phyloP scores from a whole-genome alignment of 2,329 filamentous ascomycete species.

The Fusarium sp. region DNA sequence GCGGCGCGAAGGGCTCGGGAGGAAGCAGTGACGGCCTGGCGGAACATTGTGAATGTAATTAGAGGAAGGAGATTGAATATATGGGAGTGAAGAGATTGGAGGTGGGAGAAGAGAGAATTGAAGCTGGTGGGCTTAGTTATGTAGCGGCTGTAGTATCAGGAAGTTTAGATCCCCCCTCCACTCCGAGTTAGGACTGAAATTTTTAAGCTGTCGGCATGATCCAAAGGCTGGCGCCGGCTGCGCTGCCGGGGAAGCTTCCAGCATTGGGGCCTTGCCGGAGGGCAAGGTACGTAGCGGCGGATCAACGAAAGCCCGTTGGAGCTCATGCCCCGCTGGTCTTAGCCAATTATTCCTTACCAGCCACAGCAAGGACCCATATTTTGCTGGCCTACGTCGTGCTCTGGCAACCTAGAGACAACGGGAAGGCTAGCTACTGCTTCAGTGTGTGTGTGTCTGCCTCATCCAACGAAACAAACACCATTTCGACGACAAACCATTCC shows the following conservation, averaged over 20 bases:
- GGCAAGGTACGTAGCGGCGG: slow-evolving; percentile 32
- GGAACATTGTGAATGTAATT: slow-evolving; percentile 52
- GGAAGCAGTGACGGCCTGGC: slow-evolving; percentile 54
- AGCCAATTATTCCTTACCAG: slow-evolving; percentile 20
- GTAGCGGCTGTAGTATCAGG: slow-evolving; percentile 39
- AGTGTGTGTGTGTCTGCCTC: slow-evolving; percentile 14
- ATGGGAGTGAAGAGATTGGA: slow-evolving; percentile 15
- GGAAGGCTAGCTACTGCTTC: slow-evolving; percentile 32
- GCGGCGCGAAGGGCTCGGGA: slow-evolving; percentile 56
- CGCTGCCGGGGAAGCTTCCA: slow-evolving; percentile 37
- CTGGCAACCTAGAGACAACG: slow-evolving; percentile 49
- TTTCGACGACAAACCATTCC: slow-evolving; percentile 27
- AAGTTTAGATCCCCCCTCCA: slow-evolving; percentile 34
- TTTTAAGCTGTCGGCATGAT: slow-evolving; percentile 45
- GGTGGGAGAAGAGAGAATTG: slow-evolving; percentile 2
- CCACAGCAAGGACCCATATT: slow-evolving; percentile 28
- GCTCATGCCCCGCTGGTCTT: slow-evolving; percentile 4
- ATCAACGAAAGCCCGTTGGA: slow-evolving; percentile 45
- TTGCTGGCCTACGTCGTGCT: slow-evolving; percentile 46
- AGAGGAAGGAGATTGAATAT: slow-evolving; percentile 7
- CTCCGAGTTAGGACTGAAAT: slow-evolving; percentile 43
- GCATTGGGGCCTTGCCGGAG: not conserved
- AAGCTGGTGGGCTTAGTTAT: slow-evolving; percentile 22
- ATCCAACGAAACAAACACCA: slow-evolving; percentile 32
- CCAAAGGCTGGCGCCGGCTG: slow-evolving; percentile 39